Conservation (phyloP, 306 rosid species). For the Fragaria vesca region DNA sequence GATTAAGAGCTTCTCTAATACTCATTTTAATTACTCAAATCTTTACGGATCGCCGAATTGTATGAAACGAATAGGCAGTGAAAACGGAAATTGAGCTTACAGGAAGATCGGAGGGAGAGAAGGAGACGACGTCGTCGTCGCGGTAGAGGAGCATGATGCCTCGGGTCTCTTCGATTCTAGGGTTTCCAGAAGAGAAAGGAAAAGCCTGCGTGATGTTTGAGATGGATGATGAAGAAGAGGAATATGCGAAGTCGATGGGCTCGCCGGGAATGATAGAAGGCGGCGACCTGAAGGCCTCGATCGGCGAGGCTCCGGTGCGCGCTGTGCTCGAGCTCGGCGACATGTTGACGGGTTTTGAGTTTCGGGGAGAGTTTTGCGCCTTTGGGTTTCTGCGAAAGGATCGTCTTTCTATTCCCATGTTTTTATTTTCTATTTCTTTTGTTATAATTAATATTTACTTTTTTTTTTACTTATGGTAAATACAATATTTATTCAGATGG, state of each 20-base stretch:
- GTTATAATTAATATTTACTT: too few species aligned
- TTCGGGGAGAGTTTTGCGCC: conserved; percentile 22
- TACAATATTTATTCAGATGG: too few species aligned
- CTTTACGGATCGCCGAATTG: too few species aligned
- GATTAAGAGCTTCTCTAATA: background rate
- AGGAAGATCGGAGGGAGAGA: conserved; percentile 51
- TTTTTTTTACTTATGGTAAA: too few species aligned
- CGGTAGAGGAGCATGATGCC: conserved; percentile 87
- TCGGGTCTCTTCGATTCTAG: conserved; percentile 90
- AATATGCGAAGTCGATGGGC: conserved; percentile 30
- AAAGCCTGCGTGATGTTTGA: conserved; percentile 52
- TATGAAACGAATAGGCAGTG: too few species aligned
- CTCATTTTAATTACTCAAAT: background rate
- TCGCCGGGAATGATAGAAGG: conserved; percentile 32
- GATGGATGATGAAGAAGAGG: conserved; percentile 50
- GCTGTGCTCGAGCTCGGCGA: conserved; percentile 46
- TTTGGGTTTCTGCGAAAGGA: background rate
- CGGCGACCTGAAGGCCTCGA: conserved; percentile 32
- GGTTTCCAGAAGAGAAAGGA: conserved; percentile 97
- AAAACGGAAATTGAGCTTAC: conserved; percentile 28
- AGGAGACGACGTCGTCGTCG: conserved; percentile 23
- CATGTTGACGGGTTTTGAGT: conserved; percentile 18
- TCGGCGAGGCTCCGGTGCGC: conserved; percentile 33
- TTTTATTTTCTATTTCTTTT: too few species aligned
- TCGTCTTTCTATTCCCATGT: too few species aligned